These are phyloP conservation scores for Colletotrichum sp. DNA, from an alignment of 2,329 filamentous ascomycete species.

Conservation along the genomic window DNA sequence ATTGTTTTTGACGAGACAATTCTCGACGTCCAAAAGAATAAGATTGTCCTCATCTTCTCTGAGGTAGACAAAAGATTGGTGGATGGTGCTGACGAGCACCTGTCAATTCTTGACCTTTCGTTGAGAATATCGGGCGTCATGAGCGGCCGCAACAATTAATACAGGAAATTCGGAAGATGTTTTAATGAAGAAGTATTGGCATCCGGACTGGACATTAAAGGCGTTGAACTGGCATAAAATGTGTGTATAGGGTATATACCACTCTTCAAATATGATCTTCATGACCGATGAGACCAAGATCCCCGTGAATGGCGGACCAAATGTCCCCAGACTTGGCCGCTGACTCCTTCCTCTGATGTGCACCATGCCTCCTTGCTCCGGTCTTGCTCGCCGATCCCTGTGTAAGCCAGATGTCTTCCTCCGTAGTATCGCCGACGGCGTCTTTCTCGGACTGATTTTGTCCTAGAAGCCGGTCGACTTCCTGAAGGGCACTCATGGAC, in stretches of 20 bases:
- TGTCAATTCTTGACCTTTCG: slow-evolving; percentile 85
- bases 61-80: slow-evolving; percentile 93
- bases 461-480: slow-evolving; percentile 55
- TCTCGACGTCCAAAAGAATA: slow-evolving; percentile 85
- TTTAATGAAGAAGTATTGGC: not conserved
- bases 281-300: slow-evolving; percentile 55
- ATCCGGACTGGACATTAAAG: slow-evolving; percentile 4
- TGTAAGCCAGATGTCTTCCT: slow-evolving; percentile 43
- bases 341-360: slow-evolving; percentile 24
- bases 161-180: not conserved
- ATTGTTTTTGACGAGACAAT: slow-evolving; percentile 86
- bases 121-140: slow-evolving; percentile 81
- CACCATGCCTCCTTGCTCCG: slow-evolving; percentile 28
- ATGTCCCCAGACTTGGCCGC: slow-evolving; percentile 39
- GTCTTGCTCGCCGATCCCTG: slow-evolving; percentile 28
- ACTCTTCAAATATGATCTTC: slow-evolving; percentile 27
- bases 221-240: slow-evolving; percentile 3
- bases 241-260: slow-evolving; percentile 8
- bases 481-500: slow-evolving; percentile 52
- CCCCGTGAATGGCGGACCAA: slow-evolving; percentile 58
- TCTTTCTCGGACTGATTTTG: slow-evolving; percentile 27
- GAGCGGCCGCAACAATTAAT: slow-evolving; percentile 41
- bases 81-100: slow-evolving; percentile 93
- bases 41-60: slow-evolving; percentile 87
- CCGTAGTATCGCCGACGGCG: slow-evolving; percentile 24